Evolutionary conservation across 2,329 filamentous ascomycete species (phyloP), one percentile per base, ranked within the genome.

Genomic region (Aspergillus chevalieri): DNA sequence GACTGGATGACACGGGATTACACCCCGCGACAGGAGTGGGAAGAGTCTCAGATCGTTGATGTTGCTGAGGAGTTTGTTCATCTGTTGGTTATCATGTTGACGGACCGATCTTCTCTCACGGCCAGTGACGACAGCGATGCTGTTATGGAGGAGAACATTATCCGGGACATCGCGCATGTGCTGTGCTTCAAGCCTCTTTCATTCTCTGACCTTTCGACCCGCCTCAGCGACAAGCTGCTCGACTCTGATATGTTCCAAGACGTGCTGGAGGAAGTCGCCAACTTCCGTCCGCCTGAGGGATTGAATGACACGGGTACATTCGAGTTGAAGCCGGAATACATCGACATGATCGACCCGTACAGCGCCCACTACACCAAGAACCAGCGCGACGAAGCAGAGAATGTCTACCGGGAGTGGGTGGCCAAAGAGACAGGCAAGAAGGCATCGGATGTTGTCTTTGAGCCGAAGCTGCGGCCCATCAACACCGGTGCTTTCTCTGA

Each of bases 281-380:
- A 79, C 2, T 98, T 91, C 75, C 89, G 90, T 56, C 77, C 89
- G 8, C 93, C 93, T 0, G 93, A 98, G 68, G 93, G 92, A 4
- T 73, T 97, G 28, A 89, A 87, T 4, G 93, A 98, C 65, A 87
- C 91, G 14, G 93, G 94, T 50, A 95, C 89, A 0, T 98, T 98
- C 62, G 90, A 96, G 67, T 75, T 98, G 46, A 93, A 91, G 64
- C 83, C 87, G 4, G 82, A 95, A 52, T 93, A 85, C 60, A 80
- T 96, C 36, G 87, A 92, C 58, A 81, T 94, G 43, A 83, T 98
- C 46, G 94, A 98, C 65, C 93, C 94, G 1, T 98, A 96, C 66
- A 93, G 91, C 62, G 87, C 91, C 6, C 90, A 97, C 64, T 98
- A 95, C 69, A 94, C 85, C 62, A 95, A 95, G 65, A 98, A 98